Percentiles rank a stretch among this genome's conserved stretches.
Conservation (phyloP, 345 rosid species). For the Hirschfeldia incana region DNA sequence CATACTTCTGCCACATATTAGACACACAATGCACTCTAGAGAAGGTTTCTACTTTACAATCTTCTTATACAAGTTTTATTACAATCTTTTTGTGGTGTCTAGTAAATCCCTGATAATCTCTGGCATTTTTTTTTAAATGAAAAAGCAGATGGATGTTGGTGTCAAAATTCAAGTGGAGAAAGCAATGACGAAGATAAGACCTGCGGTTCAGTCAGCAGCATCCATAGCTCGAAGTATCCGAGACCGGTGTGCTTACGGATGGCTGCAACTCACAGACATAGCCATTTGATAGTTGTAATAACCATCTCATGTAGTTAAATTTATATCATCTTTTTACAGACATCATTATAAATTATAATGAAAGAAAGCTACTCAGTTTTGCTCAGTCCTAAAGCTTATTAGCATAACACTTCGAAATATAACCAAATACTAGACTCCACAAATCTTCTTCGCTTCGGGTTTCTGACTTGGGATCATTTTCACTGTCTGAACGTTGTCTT, state of each 20-base stretch:
- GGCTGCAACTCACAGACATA: conserved; percentile 60
- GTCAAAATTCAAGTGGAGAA: conserved; percentile 56
- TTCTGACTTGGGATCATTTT: background rate
- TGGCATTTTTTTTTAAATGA: background rate
- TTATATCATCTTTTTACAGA: background rate
- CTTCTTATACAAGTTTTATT: background rate
- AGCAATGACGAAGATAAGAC: conserved; percentile 58
- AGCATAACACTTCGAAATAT: conserved; percentile 3
- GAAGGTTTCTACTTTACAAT: conserved; percentile 51
- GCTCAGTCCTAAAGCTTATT: conserved; percentile 1
- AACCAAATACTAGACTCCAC: background rate
- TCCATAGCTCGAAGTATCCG: conserved; percentile 52
- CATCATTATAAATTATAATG: background rate
- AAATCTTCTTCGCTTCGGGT: background rate
- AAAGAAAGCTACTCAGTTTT: background rate
- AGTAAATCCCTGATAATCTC: background rate
- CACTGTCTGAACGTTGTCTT: background rate
- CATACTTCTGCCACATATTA: conserved; percentile 77
- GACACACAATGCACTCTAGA: conserved; percentile 66
- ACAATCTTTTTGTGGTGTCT: background rate
- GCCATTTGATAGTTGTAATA: conserved; percentile 25
- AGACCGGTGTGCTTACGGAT: conserved; percentile 83
- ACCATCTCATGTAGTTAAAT: conserved; percentile 27
- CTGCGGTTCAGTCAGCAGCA: conserved; percentile 56
- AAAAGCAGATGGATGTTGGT: conserved; percentile 57